Conservation (phyloP, 2,329 filamentous ascomycete genomes). For the Apiospora rasikravindrae region DNA sequence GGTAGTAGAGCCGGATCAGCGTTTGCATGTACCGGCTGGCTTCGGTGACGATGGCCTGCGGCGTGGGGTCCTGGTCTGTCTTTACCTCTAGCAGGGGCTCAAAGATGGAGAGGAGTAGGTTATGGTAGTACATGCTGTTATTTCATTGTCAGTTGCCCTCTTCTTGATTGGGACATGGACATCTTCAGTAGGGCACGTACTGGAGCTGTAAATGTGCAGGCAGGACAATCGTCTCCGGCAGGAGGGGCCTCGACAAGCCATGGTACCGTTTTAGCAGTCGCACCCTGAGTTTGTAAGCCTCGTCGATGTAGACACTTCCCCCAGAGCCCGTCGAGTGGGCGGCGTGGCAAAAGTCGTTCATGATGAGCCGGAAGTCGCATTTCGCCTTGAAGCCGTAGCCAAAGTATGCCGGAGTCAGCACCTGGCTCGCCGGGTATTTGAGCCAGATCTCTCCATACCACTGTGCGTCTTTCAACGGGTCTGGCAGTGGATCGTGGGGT, state of each 20-base stretch:
- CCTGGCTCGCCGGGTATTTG: conserved; percentile 33
- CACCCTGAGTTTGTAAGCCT: neutral
- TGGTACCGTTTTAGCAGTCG: neutral
- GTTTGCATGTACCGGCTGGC: conserved; percentile 39
- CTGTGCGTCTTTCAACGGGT: conserved; percentile 33
- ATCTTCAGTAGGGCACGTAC: neutral
- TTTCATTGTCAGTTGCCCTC: neutral
- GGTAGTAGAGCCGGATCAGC: conserved; percentile 40
- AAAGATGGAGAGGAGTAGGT: conserved; percentile 34
- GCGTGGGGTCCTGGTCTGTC: conserved; percentile 20
- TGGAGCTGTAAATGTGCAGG: neutral
- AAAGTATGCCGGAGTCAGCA: conserved; percentile 32
- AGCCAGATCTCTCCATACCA: conserved; percentile 41
- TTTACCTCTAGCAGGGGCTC: conserved; percentile 30
- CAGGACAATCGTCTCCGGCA: neutral
- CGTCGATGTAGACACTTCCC: neutral
- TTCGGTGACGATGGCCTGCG: conserved; percentile 30
- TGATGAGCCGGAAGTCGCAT: conserved; percentile 34
- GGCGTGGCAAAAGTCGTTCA: conserved; percentile 33
- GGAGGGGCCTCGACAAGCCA: neutral
- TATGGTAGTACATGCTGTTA: conserved; percentile 31
- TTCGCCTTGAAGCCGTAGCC: conserved; percentile 35
- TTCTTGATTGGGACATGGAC: neutral
- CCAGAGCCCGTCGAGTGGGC: conserved; percentile 24
- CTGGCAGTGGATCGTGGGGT: conserved; percentile 33